Evolutionary conservation across 1,284 basidiomycete genomes (phyloP), one percentile per base, ranked within the genome.

Genomic region (Golubevia pallescens): DNA sequence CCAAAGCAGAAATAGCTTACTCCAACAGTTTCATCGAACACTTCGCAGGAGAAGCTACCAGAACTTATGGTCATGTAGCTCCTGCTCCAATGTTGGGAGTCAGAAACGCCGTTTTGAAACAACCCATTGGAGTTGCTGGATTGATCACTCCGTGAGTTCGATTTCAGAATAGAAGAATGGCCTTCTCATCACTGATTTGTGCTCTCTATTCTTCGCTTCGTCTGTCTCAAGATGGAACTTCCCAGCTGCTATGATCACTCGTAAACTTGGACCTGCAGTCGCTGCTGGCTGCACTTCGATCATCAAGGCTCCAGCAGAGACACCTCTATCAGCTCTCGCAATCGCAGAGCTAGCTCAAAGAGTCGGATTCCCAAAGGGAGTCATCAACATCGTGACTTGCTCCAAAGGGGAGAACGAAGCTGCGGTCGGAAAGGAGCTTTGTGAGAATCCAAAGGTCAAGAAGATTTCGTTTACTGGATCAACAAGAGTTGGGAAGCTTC

Each of bases 301-400:
- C 60, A 75, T 85, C 73, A 85, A 85, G 67, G 80, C 81, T 2
- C 80, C 82, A 20, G 73, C 80, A 24, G 82, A 85, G 66, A 81
- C 82, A 10, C 82, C 82, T 52, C 76, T 77, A 60, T 81, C 81
- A 8, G 75, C 81, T 0, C 67, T 85, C 7, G 82, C 82, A 8
- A 69, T 85, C 52, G 75, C 73, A 1, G 69, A 78, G 56, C 74
- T 85, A n/a, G 74, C 73, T 24, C 79, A 84, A 53, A 69, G 77
- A 66, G 80, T 78, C 38, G 82, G 82, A 23, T 70, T 85, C 66
- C 82, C 82, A 55, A 73, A 75, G 59, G 82, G 82, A 57, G 75
- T 77, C 56, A 70, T 85, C 72, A 85, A 85, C 65, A 73, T 85
- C 52, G 66, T 85, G 56, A 77, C 81, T 58, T 75, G 75, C 52